A percentile compares a stretch with the other conserved stretches of the same genome.
These are phyloP conservation scores for Fomitopsis palustris DNA, from an alignment of 1,284 basidiomycete species.

Conservation along the genomic window DNA sequence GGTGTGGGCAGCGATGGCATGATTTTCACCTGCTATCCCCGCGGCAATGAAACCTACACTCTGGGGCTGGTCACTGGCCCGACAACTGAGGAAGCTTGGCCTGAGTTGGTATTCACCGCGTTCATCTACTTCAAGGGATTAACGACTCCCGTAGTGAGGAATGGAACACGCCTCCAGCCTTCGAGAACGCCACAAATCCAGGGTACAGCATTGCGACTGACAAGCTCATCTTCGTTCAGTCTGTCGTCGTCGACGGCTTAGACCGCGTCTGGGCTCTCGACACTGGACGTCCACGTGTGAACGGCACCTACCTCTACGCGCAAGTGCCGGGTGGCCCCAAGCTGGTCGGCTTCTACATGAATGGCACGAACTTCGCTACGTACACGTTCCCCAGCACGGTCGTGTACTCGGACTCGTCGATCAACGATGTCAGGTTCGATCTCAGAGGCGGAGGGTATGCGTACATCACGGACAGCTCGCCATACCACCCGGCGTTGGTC, in stretches of 20 bases:
- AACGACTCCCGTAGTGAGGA: constrained; percentile 11
- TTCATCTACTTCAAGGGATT: background rate
- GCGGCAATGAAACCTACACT: constrained; percentile 20
- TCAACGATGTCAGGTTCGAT: constrained; percentile 30
- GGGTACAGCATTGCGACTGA: constrained; percentile 19
- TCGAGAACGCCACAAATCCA: constrained; percentile 16
- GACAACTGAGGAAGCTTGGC: constrained; percentile 19
- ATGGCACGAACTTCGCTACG: constrained; percentile 22
- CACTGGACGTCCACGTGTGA: constrained; percentile 21
- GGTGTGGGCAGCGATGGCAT: constrained; percentile 17
- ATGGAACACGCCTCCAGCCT: constrained; percentile 18
- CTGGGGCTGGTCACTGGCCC: constrained; percentile 15
- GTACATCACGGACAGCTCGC: constrained; percentile 26
- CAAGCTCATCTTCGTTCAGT: constrained; percentile 27
- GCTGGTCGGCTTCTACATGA: constrained; percentile 27
- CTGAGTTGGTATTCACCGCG: constrained; percentile 8
- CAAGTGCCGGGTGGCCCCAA: constrained; percentile 26
- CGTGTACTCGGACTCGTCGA: constrained; percentile 24
- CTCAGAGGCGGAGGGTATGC: constrained; percentile 26
- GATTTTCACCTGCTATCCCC: constrained; percentile 20
- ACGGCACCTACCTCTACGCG: constrained; percentile 21
- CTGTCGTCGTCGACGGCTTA: constrained; percentile 26
- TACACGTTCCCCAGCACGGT: constrained; percentile 24
- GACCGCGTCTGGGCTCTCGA: constrained; percentile 30
- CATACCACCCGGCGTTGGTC: constrained; percentile 24